Conservation (phyloP, 2,329 filamentous ascomycete genomes). For the Microsporum ferrugineum region DNA sequence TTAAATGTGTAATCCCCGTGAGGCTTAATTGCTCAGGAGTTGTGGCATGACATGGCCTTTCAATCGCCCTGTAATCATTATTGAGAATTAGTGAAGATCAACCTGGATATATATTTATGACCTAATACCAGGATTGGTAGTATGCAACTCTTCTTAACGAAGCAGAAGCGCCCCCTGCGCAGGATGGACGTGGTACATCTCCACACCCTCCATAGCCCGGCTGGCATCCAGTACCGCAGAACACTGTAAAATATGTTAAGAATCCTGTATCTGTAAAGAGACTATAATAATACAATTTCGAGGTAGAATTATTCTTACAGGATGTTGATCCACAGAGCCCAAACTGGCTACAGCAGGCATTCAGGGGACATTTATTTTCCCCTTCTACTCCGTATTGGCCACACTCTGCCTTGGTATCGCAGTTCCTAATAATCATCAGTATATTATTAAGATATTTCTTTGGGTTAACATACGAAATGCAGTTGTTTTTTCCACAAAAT, state of each 20-base stretch:
- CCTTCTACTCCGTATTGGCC: conserved; percentile 13
- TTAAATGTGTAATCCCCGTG: not conserved
- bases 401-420: conserved; percentile 29
- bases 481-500: conserved; percentile 17
- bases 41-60: not conserved
- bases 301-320: not conserved
- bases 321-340: not conserved
- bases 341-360: not conserved
- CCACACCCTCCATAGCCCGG: not conserved
- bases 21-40: not conserved
- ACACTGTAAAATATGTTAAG: not conserved
- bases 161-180: not conserved
- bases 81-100: not conserved
- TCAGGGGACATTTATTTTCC: not conserved
- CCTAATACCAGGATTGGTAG: not conserved
- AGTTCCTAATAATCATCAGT: conserved; percentile 17
- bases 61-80: not conserved
- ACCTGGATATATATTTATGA: not conserved
- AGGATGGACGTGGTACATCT: not conserved
- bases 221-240: not conserved
- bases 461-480: conserved; percentile 9
- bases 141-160: not conserved
- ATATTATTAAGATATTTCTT: not conserved
- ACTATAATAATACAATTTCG: not conserved
- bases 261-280: not conserved